These are phyloP conservation scores for Xylaria curta DNA, from an alignment of 495 filamentous ascomycete species.

Conservation along the genomic window DNA sequence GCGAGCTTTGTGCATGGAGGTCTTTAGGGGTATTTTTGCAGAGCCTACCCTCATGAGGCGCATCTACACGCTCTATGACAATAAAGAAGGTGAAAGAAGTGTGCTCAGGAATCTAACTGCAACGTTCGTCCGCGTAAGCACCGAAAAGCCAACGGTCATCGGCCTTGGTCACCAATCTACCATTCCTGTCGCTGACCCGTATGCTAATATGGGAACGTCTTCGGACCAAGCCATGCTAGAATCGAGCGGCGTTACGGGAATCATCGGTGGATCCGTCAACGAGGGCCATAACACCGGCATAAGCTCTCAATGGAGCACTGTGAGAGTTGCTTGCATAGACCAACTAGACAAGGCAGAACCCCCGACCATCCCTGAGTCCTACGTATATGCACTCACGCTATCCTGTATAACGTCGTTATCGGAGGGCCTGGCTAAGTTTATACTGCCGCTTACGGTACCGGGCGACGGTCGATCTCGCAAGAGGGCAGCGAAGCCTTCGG, in stretches of 20 bases:
- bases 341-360: conserved; percentile 92
- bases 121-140: conserved; percentile 83
- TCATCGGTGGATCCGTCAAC: conserved; percentile 79
- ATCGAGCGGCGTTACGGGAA: conserved; percentile 84
- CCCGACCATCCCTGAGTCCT: conserved; percentile 84
- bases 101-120: conserved; percentile 83
- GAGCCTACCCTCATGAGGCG: conserved; percentile 78
- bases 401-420: conserved; percentile 87
- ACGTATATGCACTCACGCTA: conserved; percentile 87
- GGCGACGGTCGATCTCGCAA: conserved; percentile 61
- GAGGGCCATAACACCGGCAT: conserved; percentile 75
- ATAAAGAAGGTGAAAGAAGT: conserved; percentile 70
- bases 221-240: conserved; percentile 87
- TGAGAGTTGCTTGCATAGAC: conserved; percentile 88
- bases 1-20: conserved; percentile 86
- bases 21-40: conserved; percentile 82
- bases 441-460: conserved; percentile 85
- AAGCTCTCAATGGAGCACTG: conserved; percentile 86
- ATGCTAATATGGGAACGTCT: conserved; percentile 45
- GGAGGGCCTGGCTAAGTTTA: conserved; percentile 90
- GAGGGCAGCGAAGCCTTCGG: conserved; percentile 48
- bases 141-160: conserved; percentile 86
- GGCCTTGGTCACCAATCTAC: conserved; percentile 87
- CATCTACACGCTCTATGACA: conserved; percentile 82
- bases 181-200: conserved; percentile 62